These are phyloP conservation scores for Ensete ventricosum DNA, from an alignment of 176 grass and related monocot species.

Conservation along the genomic window DNA sequence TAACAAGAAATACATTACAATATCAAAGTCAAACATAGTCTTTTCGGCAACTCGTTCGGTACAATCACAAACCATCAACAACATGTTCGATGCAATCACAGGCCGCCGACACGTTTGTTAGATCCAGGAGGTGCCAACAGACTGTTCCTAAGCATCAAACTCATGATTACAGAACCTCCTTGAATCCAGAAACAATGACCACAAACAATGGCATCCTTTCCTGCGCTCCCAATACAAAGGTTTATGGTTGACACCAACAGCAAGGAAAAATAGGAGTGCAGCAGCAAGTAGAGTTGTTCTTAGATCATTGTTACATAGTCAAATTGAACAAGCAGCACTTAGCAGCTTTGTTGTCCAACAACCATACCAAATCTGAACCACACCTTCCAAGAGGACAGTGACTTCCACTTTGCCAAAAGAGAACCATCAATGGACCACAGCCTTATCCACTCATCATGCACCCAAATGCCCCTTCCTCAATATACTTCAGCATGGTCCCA, in stretches of 20 bases:
- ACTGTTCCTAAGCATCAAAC: not conserved
- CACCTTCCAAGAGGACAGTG: not conserved
- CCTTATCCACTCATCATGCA: not conserved
- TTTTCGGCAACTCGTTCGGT: not conserved
- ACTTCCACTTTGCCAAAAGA: constrained; percentile 4
- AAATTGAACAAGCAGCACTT: not conserved
- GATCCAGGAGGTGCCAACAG: not conserved
- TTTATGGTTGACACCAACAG: not conserved
- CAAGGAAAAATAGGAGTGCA: not conserved
- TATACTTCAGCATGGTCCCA: not conserved
- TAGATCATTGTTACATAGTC: not conserved
- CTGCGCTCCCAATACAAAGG: not conserved
- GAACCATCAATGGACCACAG: constrained; percentile 6
- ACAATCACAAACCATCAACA: not conserved
- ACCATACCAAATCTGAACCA: not conserved
- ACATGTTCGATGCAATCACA: not conserved
- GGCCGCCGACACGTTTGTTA: not conserved
- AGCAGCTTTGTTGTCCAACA: not conserved
- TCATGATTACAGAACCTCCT: not conserved
- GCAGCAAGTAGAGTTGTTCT: not conserved
- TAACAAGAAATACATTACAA: no score
- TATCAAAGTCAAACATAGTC: no score
- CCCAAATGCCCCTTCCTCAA: not conserved
- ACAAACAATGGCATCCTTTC: not conserved
- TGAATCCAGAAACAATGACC: not conserved